Evolutionary conservation across 148 eudicot genomes (phyloP).

Genomic region (Silene conica): DNA sequence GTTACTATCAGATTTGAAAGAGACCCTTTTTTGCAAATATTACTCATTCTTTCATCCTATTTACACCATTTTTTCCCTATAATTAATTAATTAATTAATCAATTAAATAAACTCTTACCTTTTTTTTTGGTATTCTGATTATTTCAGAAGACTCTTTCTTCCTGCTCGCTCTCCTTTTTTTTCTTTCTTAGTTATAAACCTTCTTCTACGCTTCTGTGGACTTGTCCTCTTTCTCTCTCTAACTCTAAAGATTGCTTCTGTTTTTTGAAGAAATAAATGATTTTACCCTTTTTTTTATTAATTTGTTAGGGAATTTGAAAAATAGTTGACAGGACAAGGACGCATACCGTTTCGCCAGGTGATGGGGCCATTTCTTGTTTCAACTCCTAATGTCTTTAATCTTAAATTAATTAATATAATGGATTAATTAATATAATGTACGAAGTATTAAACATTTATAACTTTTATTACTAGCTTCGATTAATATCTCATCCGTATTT

Average conservation of each 20-base stretch:
- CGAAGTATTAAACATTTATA: no score
- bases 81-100: no score
- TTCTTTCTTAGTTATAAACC: neutral
- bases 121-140: neutral
- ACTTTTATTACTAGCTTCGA: no score
- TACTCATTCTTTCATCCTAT: no score
- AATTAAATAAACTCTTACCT: no score
- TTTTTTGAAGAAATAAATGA: no score
- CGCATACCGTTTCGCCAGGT: conserved; percentile 31
- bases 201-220: no score
- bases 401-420: no score
- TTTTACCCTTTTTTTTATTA: neutral
- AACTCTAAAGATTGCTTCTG: neutral
- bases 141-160: neutral
- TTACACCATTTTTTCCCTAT: no score
- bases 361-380: conserved; percentile 43
- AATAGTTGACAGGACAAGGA: conserved; percentile 30
- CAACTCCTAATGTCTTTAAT: neutral
- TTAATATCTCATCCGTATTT: no score
- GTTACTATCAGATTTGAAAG: conserved; percentile 32
- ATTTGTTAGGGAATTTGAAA: conserved; percentile 18
- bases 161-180: neutral
- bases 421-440: no score
- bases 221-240: conserved; percentile 17
- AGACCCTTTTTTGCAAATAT: conserved; percentile 24